Conservation (phyloP, 768 basidiomycete genomes). For the Russula ochroleuca region DNA sequence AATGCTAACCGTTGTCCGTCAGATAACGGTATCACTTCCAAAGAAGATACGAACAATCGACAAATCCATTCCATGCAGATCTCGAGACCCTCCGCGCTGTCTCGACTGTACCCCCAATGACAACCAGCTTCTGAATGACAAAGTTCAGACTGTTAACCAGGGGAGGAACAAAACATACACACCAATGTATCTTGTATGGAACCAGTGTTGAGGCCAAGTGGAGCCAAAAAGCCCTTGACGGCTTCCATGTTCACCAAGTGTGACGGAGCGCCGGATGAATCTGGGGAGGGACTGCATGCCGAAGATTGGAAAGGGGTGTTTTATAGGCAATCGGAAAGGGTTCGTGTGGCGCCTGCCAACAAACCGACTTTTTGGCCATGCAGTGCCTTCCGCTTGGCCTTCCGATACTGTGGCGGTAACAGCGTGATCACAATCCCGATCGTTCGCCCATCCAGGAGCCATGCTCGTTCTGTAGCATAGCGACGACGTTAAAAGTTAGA, state of each 20-base stretch:
- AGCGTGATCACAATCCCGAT: not conserved
- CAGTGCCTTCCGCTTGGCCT: no score
- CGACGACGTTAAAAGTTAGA: not conserved
- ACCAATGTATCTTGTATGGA: conserved; percentile 78
- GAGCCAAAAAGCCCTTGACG: conserved; percentile 66
- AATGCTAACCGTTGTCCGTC: conserved; percentile 50
- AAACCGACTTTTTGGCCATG: not conserved
- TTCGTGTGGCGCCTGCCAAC: not conserved
- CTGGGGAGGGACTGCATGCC: conserved; percentile 3
- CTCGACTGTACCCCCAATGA: conserved; percentile 85
- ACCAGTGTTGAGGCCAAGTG: conserved; percentile 56
- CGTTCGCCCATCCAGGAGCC: not conserved
- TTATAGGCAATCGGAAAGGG: no score
- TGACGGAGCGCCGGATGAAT: conserved; percentile 13
- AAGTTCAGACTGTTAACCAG: not conserved
- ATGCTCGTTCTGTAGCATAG: not conserved
- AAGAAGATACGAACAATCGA: conserved; percentile 61
- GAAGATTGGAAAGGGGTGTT: not conserved
- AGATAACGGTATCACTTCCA: conserved; percentile 15
- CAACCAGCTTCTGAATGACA: conserved; percentile 71
- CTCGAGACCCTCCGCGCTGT: conserved; percentile 78
- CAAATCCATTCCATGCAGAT: conserved; percentile 85
- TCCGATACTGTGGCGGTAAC: not conserved
- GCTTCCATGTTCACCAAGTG: conserved; percentile 51
- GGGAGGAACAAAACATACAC: conserved; percentile 28